Conservation (phyloP, 2,329 filamentous ascomycete species). For the Emericellopsis atlantica region DNA sequence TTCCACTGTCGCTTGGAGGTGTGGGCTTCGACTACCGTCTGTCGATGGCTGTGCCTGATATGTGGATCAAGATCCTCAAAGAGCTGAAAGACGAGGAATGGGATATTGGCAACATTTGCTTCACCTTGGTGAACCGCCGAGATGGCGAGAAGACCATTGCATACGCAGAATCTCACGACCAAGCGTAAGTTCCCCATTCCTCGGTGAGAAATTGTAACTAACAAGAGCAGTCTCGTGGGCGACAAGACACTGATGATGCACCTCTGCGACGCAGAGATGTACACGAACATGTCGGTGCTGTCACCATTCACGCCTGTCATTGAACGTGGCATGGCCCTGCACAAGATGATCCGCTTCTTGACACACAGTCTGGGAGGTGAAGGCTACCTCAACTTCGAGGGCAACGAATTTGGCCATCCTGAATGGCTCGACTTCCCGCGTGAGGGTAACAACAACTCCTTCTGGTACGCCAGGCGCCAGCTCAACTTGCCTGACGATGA, state of each 20-base stretch:
- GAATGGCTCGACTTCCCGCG: slow-evolving; percentile 99
- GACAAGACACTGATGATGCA: slow-evolving; percentile 98
- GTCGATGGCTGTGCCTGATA: slow-evolving; percentile 94
- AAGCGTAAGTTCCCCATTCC: slow-evolving; percentile 56
- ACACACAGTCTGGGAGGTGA: slow-evolving; percentile 89
- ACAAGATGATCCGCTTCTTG: slow-evolving; percentile 95
- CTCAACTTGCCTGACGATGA: slow-evolving; percentile 83
- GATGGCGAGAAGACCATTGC: slow-evolving; percentile 98
- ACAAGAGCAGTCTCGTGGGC: slow-evolving; percentile 60
- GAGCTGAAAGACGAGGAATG: slow-evolving; percentile 84
- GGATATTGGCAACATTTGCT: slow-evolving; percentile 77
- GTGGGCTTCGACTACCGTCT: slow-evolving; percentile 96
- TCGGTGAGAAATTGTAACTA: too few species aligned
- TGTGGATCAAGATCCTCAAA: slow-evolving; percentile 98
- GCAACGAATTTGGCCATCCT: slow-evolving; percentile 96
- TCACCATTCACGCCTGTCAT: slow-evolving; percentile 79
- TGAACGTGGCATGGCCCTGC: slow-evolving; percentile 78
- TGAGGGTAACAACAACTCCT: slow-evolving; percentile 83
- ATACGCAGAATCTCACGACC: slow-evolving; percentile 93
- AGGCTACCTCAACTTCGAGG: slow-evolving; percentile 96
- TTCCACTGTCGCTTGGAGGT: slow-evolving; percentile 74
- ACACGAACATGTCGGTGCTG: slow-evolving; percentile 90
- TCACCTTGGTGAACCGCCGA: slow-evolving; percentile 81
- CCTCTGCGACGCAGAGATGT: slow-evolving; percentile 92
- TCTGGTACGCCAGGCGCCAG: slow-evolving; percentile 87